Base-by-base conservation (phyloP, 1,284 basidiomycete species). In the Chalciporus sp. region DNA sequence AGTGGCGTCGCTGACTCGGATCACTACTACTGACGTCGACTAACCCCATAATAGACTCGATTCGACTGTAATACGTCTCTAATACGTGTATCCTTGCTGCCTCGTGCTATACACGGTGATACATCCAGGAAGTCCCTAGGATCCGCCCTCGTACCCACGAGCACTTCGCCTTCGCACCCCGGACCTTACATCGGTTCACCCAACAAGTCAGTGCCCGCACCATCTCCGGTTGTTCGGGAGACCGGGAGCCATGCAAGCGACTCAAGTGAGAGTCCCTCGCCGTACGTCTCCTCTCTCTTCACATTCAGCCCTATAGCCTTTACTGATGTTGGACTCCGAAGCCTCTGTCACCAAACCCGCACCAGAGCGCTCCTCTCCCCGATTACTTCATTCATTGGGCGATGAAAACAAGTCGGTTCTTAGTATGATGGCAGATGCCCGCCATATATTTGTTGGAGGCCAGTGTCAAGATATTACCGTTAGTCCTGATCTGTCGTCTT, bases 401-500 rank as follows among this genome's bases (percentile, higher is more conserved):
- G 84, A 90, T 66, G 74, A 80, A 48, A 76, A 79, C 43, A 85
- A 78, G 62, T 91, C 89, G 11, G 85, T 94, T 1, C 76, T 95
- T 37, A 86, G 89, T 66, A 74, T 95, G 7, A 88, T 86, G 17
- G 85, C 89, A 2, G 86, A 89, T 64, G 80, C 82, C 4, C 69
- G 77, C 6, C 81, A 90, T 65, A 90, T 96, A 50, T 96, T 90
- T 66, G 90, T 88, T 42, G 94, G 94, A 1, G 91, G 86, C 61
- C 94, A 95, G 67, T 85, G 82, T 51, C 77, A 83, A 53, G 83
- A 90, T 63, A 93, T 86, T 77, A 71, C 62, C 51, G 70, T 52
- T 29, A 17, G 59, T 51, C 16, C 43, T 49, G 9, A 6, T 43
- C 35, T 42, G 40, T 35, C 3, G 27, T 41, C 10, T 44, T n/a